These are phyloP conservation scores for Melaleuca alternifolia DNA, from an alignment of 345 rosid genomes.

Conservation along the genomic window DNA sequence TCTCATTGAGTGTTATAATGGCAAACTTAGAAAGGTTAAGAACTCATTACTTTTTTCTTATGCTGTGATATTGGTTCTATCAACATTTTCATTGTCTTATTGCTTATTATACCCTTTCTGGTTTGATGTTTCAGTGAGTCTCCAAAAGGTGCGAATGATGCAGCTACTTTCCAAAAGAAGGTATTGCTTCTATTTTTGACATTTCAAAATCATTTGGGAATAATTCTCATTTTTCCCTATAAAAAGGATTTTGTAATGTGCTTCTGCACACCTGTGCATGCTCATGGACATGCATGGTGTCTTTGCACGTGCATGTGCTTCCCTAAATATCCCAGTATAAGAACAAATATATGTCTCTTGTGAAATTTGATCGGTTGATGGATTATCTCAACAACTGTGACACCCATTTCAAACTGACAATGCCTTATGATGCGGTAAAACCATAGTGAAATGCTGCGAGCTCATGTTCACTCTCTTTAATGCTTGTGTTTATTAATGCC, in stretches of 20 bases:
- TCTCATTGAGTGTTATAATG: background rate
- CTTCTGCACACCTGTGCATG: background rate
- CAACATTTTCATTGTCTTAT: background rate
- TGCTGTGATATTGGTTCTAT: background rate
- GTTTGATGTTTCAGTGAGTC: slow-evolving; percentile 64
- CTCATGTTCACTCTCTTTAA: background rate
- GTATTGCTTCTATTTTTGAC: slow-evolving; percentile 15
- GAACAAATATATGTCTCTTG: background rate
- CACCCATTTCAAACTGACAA: background rate
- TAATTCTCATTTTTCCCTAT: background rate
- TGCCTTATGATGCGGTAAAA: background rate
- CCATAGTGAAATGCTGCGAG: background rate
- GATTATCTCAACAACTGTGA: background rate
- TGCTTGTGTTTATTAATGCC: background rate
- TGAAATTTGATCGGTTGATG: background rate
- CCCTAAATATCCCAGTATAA: background rate
- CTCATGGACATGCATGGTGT: background rate
- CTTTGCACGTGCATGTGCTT: background rate
- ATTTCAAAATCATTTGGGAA: background rate
- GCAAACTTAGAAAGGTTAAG: background rate
- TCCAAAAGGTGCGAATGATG: slow-evolving; percentile 96
- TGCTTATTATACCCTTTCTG: background rate
- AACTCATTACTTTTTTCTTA: background rate
- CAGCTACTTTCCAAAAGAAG: slow-evolving; percentile 98
- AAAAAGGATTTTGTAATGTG: background rate